Percentiles rank a stretch among this genome's conserved stretches.
phyloP scores from a whole-genome alignment of 176 grass and related monocot species.

The Saccharum officinarum region DNA sequence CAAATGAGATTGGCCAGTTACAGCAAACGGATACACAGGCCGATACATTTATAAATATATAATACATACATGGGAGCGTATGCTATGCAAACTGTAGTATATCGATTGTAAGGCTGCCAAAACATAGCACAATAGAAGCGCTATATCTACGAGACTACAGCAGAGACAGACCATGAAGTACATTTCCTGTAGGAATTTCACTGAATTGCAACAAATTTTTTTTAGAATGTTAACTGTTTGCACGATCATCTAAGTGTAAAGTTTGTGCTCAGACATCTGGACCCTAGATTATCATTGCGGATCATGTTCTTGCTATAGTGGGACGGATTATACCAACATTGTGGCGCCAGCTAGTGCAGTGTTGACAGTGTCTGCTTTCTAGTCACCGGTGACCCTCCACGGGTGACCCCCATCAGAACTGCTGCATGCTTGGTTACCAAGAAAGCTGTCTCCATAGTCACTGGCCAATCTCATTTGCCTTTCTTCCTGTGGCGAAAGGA shows the following conservation, averaged over 20 bases:
- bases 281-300: constrained; percentile 3
- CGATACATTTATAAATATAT: not conserved
- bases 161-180: not conserved
- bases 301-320: not conserved
- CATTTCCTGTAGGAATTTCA: constrained; percentile 8
- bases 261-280: not conserved
- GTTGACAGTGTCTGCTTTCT: not conserved
- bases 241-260: not conserved
- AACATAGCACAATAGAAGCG: constrained; percentile 17
- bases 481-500: constrained; percentile 76
- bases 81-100: constrained; percentile 26
- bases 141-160: constrained; percentile 19
- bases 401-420: constrained; percentile 62
- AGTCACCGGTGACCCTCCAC: constrained; percentile 43
- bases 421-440: constrained; percentile 68
- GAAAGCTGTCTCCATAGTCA: constrained; percentile 43
- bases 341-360: not conserved
- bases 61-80: constrained; percentile 4
- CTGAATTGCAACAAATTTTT: not conserved
- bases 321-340: not conserved
- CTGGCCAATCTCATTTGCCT: constrained; percentile 66
- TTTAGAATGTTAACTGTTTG: not conserved
- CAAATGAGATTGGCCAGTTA: too few relatives aligned
- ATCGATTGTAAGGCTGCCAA: constrained; percentile 22
- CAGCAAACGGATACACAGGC: constrained; percentile 37